A percentile compares a stretch with the other conserved stretches of the same genome.
Evolutionary conservation across 192 early-diverging fungal species (phyloP).

Genomic region (Linnemannia exigua): DNA sequence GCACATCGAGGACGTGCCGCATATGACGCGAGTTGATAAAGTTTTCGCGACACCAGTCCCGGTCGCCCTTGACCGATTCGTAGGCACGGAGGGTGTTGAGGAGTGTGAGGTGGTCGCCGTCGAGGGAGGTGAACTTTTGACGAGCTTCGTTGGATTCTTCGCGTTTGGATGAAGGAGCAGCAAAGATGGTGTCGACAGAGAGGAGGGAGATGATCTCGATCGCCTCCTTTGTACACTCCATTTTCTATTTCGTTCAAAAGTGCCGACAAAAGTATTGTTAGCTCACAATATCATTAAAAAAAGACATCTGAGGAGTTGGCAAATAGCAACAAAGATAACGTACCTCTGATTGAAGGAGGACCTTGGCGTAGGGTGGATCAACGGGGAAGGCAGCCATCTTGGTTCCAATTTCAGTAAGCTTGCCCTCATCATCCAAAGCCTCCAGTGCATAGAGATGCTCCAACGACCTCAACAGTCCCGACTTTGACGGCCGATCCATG

Average conservation of each 20-base stretch:
- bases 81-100: constrained; percentile 88
- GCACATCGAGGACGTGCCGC: constrained; percentile 89
- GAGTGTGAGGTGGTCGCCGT: constrained; percentile 96
- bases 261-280: neutral
- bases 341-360: constrained; percentile 86
- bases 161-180: constrained; percentile 87
- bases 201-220: constrained; percentile 93
- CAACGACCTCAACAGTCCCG: constrained; percentile 82
- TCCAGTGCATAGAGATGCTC: constrained; percentile 91
- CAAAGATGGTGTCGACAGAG: constrained; percentile 94
- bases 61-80: constrained; percentile 81
- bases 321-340: neutral
- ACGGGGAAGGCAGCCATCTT: constrained; percentile 95
- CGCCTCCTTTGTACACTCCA: constrained; percentile 88
- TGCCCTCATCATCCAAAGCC: constrained; percentile 87
- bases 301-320: neutral
- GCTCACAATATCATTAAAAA: neutral
- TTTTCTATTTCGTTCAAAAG: constrained; percentile 40
- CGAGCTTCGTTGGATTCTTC: constrained; percentile 88
- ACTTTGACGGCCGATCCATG: constrained; percentile 90
- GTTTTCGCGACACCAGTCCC: constrained; percentile 92
- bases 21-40: constrained; percentile 92
- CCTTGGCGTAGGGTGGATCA: constrained; percentile 91
- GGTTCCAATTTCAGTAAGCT: constrained; percentile 81
- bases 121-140: constrained; percentile 83